Conservation (phyloP, 352 stramenopile genomes). For the Thalassiosira livingstoniorum region DNA sequence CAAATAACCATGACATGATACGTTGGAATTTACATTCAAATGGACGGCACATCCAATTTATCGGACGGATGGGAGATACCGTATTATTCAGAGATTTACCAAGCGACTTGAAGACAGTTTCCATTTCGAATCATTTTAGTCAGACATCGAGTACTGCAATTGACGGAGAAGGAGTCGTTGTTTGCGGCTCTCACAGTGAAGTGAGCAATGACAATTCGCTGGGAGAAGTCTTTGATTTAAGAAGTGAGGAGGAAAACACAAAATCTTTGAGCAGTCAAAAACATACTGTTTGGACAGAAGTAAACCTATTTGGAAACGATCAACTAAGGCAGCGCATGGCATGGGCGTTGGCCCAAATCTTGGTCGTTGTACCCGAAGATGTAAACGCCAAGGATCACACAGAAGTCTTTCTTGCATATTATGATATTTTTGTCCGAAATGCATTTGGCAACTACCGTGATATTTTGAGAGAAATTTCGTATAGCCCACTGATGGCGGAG, state of each 20-base stretch:
- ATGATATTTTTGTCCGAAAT: slow-evolving; percentile 42
- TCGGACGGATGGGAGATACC: slow-evolving; percentile 47
- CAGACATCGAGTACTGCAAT: too few relatives aligned
- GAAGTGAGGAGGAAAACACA: not conserved
- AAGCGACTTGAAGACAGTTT: slow-evolving; percentile 48
- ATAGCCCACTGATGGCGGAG: slow-evolving; percentile 14
- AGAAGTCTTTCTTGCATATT: slow-evolving; percentile 7
- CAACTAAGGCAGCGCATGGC: slow-evolving; percentile 64
- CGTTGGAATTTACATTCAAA: slow-evolving; percentile 38
- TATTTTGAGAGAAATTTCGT: slow-evolving; percentile 71
- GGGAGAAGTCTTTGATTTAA: slow-evolving; percentile 13
- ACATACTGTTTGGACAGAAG: not conserved
- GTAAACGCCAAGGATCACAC: not conserved
- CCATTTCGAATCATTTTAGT: slow-evolving; percentile 52
- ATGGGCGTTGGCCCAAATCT: slow-evolving; percentile 57
- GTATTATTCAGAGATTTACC: slow-evolving; percentile 47
- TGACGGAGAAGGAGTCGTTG: slow-evolving; percentile 45
- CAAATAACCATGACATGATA: slow-evolving; percentile 61
- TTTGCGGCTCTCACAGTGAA: not conserved
- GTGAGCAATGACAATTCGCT: not conserved
- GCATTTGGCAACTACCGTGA: slow-evolving; percentile 82
- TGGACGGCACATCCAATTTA: slow-evolving; percentile 33
- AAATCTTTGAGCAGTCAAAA: not conserved
- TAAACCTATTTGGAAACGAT: slow-evolving; percentile 45
- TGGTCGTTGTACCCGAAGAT: slow-evolving; percentile 7